phyloP scores from a whole-genome alignment of 2,329 filamentous ascomycete species.

The Beauveria varroae region DNA sequence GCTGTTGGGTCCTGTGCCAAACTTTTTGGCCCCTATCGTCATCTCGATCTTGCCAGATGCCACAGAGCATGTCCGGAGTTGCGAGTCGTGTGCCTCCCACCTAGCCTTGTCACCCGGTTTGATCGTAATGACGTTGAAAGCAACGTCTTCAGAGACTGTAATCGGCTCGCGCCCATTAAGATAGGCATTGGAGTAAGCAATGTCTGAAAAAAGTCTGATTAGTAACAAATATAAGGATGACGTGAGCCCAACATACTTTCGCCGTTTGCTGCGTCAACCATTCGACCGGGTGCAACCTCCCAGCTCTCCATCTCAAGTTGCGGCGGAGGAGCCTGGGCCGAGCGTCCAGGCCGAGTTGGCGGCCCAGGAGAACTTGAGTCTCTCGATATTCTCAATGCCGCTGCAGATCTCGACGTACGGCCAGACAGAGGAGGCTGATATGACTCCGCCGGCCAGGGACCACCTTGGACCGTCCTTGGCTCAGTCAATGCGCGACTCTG shows the following conservation, averaged over 20 bases:
- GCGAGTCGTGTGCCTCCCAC: conserved; percentile 23
- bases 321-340: not conserved
- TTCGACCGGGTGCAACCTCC: conserved; percentile 38
- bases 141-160: conserved; percentile 28
- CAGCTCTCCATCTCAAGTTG: conserved; percentile 33
- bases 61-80: conserved; percentile 32
- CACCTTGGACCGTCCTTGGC: not conserved
- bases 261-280: conserved; percentile 21
- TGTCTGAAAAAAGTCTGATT: conserved; percentile 22
- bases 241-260: conserved; percentile 26
- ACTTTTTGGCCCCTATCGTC: conserved; percentile 27
- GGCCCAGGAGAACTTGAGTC: not conserved
- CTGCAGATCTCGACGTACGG: not conserved
- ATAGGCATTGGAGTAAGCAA: conserved; percentile 38
- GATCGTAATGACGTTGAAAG: conserved; percentile 33
- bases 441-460: not conserved
- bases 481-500: not conserved
- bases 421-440: not conserved
- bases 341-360: not conserved
- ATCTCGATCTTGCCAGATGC: conserved; percentile 34
- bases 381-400: not conserved
- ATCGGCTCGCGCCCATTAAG: conserved; percentile 30
- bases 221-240: not conserved
- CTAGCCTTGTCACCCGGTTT: conserved; percentile 29
- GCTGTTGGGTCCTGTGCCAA: conserved; percentile 36